phyloP scores from a whole-genome alignment of 2,329 filamentous ascomycete species.

The Fusarium graminum region DNA sequence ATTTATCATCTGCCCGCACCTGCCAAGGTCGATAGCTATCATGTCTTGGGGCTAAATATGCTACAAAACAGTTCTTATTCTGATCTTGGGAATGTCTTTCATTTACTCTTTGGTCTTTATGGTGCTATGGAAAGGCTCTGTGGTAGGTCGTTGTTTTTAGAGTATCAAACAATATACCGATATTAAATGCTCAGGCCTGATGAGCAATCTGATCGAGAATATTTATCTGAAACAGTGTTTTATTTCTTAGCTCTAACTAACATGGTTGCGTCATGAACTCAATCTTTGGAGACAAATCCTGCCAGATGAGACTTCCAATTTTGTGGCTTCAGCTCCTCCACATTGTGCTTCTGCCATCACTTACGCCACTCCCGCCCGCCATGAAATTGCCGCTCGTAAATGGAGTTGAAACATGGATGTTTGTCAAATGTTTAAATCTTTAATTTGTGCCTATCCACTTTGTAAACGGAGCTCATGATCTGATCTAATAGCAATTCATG shows the following conservation, averaged over 20 bases:
- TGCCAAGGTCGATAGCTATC: background rate
- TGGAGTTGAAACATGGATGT: slow-evolving; percentile 25
- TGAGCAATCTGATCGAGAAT: background rate
- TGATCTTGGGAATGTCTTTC: no score
- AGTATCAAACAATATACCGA: background rate
- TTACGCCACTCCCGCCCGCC: slow-evolving; percentile 35
- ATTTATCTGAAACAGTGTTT: background rate
- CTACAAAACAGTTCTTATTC: no score
- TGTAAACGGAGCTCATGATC: background rate
- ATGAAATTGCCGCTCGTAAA: background rate
- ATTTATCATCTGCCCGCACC: slow-evolving; percentile 1
- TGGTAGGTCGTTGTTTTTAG: no score
- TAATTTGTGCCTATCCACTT: slow-evolving; percentile 8
- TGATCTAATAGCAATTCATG: background rate
- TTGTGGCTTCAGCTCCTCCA: slow-evolving; percentile 30
- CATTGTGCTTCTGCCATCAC: background rate
- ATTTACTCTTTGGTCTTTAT: no score
- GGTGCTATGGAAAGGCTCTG: no score
- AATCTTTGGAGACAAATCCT: background rate
- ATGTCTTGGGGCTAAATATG: no score
- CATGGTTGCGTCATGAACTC: background rate
- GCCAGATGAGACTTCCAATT: background rate
- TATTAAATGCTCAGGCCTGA: background rate
- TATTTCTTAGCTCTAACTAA: background rate
- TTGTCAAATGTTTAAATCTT: background rate